These are phyloP conservation scores for Ochromonas danica DNA, from an alignment of 108 stramenopile genomes.

Conservation along the genomic window DNA sequence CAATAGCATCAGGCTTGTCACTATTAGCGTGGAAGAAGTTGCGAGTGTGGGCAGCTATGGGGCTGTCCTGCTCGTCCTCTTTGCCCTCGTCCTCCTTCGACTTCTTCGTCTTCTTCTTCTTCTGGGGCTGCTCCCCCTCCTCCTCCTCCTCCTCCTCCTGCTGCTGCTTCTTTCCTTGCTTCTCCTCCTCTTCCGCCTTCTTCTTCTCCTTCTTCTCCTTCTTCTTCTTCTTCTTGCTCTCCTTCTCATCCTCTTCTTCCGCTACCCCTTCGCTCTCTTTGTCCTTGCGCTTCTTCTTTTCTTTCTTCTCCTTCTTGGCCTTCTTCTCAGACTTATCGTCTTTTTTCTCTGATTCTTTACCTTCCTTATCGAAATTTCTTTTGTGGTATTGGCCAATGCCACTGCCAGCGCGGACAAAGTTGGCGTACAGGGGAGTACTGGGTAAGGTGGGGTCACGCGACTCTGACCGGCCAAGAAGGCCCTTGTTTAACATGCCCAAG, in stretches of 20 bases:
- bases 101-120: not conserved
- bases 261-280: not conserved
- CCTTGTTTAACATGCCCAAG: not conserved
- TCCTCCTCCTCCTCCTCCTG: not conserved
- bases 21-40: no score
- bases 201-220: constrained; percentile 7
- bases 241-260: not conserved
- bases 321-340: constrained; percentile 7
- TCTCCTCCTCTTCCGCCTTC: not conserved
- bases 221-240: constrained; percentile 28
- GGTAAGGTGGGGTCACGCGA: constrained; percentile 19
- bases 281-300: constrained; percentile 18
- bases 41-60: no score
- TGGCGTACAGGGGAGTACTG: not conserved
- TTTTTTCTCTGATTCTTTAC: not conserved
- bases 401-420: constrained; percentile 30
- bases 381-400: constrained; percentile 26
- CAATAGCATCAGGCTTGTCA: no score
- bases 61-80: no score
- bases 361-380: constrained; percentile 29
- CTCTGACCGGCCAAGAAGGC: no score
- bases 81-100: not conserved
- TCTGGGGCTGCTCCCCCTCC: not conserved
- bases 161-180: not conserved
- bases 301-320: constrained; percentile 16